Evolutionary conservation across 1,284 basidiomycete genomes (phyloP).

Genomic region (Ceratobasidium sp.): DNA sequence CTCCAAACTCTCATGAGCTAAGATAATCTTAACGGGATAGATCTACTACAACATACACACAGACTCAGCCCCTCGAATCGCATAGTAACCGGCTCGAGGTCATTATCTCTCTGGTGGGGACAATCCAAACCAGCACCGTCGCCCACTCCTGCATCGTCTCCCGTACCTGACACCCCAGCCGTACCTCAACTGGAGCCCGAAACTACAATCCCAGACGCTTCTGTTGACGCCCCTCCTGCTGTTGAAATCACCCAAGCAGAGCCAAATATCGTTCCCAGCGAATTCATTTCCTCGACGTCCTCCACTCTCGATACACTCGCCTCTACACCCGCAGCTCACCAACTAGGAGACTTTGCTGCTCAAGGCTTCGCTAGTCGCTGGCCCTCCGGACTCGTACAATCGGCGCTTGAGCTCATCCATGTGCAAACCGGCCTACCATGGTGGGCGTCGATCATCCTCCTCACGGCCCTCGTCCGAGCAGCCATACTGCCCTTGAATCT

Average conservation of each 20-base stretch:
- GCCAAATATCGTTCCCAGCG: slow-evolving; percentile 10
- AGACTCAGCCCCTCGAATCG: not conserved
- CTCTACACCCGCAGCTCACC: slow-evolving; percentile 35
- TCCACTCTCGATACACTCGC: slow-evolving; percentile 17
- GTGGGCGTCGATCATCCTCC: slow-evolving; percentile 84
- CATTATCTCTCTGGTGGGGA: slow-evolving; percentile 38
- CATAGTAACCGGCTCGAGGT: not conserved
- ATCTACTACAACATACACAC: not conserved
- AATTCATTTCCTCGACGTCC: slow-evolving; percentile 15
- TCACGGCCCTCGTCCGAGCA: slow-evolving; percentile 75
- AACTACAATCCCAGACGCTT: not conserved
- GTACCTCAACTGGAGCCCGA: not conserved
- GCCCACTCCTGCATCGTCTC: not conserved
- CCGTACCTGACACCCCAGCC: not conserved
- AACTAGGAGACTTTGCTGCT: slow-evolving; percentile 75
- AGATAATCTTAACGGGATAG: slow-evolving; percentile 3
- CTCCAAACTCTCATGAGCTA: not conserved
- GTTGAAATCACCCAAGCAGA: slow-evolving; percentile 30
- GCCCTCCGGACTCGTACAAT: slow-evolving; percentile 72
- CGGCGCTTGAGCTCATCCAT: slow-evolving; percentile 76
- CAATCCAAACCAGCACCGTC: slow-evolving; percentile 28
- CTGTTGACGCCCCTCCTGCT: not conserved
- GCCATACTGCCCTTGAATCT: slow-evolving; percentile 78
- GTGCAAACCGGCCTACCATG: slow-evolving; percentile 81
- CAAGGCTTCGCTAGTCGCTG: slow-evolving; percentile 75